Evolutionary conservation across 2,329 filamentous ascomycete species (phyloP).

Genomic region (Xylariales sp.): DNA sequence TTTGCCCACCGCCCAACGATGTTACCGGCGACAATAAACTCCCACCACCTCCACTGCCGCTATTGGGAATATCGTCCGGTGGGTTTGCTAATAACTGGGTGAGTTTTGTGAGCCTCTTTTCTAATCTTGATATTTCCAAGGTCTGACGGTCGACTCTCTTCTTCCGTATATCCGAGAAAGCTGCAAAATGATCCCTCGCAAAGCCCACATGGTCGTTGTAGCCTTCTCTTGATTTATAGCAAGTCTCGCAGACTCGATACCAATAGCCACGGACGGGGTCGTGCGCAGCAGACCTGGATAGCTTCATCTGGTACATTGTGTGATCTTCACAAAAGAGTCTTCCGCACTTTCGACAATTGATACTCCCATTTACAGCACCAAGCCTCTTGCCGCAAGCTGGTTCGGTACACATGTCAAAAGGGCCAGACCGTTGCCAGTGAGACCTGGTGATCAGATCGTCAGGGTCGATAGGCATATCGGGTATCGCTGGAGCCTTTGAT

Average conservation of each 20-base stretch:
- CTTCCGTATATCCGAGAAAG: slow-evolving; percentile 67
- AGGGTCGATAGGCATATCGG: slow-evolving; percentile 58
- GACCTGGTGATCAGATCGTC: slow-evolving; percentile 83
- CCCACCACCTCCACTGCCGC: slow-evolving; percentile 42
- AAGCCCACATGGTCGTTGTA: slow-evolving; percentile 86
- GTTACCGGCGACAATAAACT: slow-evolving; percentile 59
- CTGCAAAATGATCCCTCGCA: slow-evolving; percentile 65
- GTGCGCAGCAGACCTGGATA: slow-evolving; percentile 82
- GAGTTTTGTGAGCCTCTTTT: slow-evolving; percentile 87
- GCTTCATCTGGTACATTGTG: slow-evolving; percentile 99
- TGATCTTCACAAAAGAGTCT: slow-evolving; percentile 94
- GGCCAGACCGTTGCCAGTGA: slow-evolving; percentile 81
- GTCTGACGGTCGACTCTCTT: slow-evolving; percentile 79
- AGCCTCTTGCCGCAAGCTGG: slow-evolving; percentile 78
- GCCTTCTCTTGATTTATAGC: slow-evolving; percentile 92
- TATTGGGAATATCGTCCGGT: slow-evolving; percentile 56
- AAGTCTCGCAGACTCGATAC: slow-evolving; percentile 98
- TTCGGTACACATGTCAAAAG: slow-evolving; percentile 79
- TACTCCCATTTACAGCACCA: slow-evolving; percentile 72
- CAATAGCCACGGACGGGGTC: slow-evolving; percentile 88
- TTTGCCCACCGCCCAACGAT: slow-evolving; percentile 61
- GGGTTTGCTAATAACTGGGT: slow-evolving; percentile 78
- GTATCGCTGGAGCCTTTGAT: slow-evolving; percentile 25
- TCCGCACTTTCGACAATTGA: slow-evolving; percentile 93
- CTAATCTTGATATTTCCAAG: slow-evolving; percentile 81